Evolutionary conservation across 2,329 filamentous ascomycete species (phyloP), one percentile per base, ranked within the genome.

Genomic region (Akanthomyces lecanii): DNA sequence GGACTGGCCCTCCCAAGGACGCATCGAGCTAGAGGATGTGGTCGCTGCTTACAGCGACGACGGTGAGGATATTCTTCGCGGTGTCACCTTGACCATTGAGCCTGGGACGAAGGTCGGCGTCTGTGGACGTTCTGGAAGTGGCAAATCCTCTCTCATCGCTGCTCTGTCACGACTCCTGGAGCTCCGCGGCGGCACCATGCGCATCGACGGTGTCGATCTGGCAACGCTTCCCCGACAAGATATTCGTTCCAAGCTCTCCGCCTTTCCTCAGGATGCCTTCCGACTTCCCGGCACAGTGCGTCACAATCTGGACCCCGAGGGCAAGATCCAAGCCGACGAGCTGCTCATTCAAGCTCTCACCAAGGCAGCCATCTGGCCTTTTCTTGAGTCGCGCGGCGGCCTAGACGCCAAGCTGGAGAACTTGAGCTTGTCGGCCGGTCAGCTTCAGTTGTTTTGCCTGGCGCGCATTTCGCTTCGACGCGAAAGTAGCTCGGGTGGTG

Each of bases 51-150:
- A 74, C 21, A 68, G 53, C 18, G 28, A 36, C 10, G n/a, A 44
- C 6, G 44, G 51, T 36, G 36, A 55, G 14, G 51, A 52, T 14
- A 53, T 70, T 0, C 33, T 73, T 0, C 55, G 55, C 0, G 54
- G 67, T 2, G 53, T 72, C 2, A 67, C 67, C 5, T 61, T 74
- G 1, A 47, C 42, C 0, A 63, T 73, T 5, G 48, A 68, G 4
- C 69, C 76, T 0, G 80, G 81, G 0, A 74, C 80, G 64, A 82
- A 80, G 47, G 72, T 85, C 4, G 81, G 77, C 6, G 73, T 84
- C 6, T 81, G 80, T 58, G 82, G 82, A 2, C 78, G 81, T 0
- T 82, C 79, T 6, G 82, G 82, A 28, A 68, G 80, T 62, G 82
- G 82, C 2, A 84, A 84, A 69, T 80, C 77, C 0, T 81, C 80